Percentiles rank a stretch among this genome's conserved stretches.
Conservation (phyloP, 1,284 basidiomycete genomes). For the Phaffia rhodozyma region DNA sequence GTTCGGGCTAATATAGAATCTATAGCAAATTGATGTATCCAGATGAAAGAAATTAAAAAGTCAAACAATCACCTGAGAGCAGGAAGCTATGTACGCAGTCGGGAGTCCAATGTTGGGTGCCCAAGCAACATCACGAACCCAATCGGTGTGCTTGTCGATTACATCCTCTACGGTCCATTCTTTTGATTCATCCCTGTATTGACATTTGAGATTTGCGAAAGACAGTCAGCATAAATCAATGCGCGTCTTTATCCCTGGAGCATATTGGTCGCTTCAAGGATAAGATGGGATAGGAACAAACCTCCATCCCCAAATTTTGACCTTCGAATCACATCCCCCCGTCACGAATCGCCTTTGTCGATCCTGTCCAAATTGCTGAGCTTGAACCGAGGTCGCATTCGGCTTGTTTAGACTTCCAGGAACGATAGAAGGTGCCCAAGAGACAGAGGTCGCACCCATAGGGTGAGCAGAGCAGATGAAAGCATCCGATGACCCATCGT, state of each 20-base stretch:
- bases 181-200: constrained; percentile 24
- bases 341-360: constrained; percentile 72
- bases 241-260: neutral
- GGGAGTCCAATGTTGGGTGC: constrained; percentile 93
- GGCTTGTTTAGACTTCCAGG: constrained; percentile 65
- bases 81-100: constrained; percentile 87
- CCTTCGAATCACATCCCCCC: constrained; percentile 90
- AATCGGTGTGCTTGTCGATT: constrained; percentile 84
- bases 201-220: neutral
- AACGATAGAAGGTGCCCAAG: constrained; percentile 88
- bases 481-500: constrained; percentile 91
- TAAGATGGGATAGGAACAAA: neutral
- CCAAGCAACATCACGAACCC: constrained; percentile 97
- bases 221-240: neutral
- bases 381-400: constrained; percentile 31
- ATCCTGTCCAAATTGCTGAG: constrained; percentile 17
- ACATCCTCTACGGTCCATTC: constrained; percentile 82
- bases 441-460: constrained; percentile 92
- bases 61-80: constrained; percentile 56
- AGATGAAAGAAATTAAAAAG: neutral
- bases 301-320: constrained; percentile 77
- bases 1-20: constrained; percentile 11
- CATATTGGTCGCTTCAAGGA: neutral
- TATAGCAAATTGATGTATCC: neutral
- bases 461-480: constrained; percentile 93